Base-by-base conservation (phyloP, 1,284 basidiomycete species). In the Apiotrichum akiyoshidainum region DNA sequence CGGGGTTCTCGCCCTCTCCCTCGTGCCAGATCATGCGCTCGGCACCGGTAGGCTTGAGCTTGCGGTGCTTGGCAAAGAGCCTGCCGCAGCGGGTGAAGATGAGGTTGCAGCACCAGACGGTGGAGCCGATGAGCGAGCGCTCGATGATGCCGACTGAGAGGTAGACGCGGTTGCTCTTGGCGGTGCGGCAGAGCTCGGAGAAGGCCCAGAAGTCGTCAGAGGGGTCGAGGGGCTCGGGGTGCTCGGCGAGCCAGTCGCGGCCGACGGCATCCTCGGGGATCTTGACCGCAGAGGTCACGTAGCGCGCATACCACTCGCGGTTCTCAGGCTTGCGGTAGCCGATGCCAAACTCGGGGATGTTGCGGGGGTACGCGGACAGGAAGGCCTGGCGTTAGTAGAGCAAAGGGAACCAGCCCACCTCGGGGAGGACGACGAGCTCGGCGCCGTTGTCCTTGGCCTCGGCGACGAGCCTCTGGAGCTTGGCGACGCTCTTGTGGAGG, bases 11-110 rank as follows among this genome's bases (percentile, higher is more conserved):
- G 65, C 58, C 75, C 55, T 70, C 73, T 35, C 79, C 79, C 66
- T 83, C 81, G 1, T 85, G 85, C 88, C 87, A 89, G 26, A 89
- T 82, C 7, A 87, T 73, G 26, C 87, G 78, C 70, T 89, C 88
- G 41, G 80, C 75, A 0, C 81, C 88, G 3, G 88, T 89, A 0
- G 87, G 88, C 71, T 86, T 81, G 39, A 89, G 72, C 73, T 89
- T 89, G n/a, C 87, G 79, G 69, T 88, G 87, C 65, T 86, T 86
- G 16, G 80, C 83, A 16, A 88, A 71, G 39, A 84, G 80, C 8
- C 83, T 84, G 19, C 82, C 75, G 14, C 68, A 61, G 0, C 86
- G 85, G 55, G 83, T 81, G 33, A 89, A 81, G 65, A 87, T 85
- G 40, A 89, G 78, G 22, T 76, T 83, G 0, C 85, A 85, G 75